A percentile compares a stretch with the other conserved stretches of the same genome.
Evolutionary conservation across 75 land plant genomes (phyloP).

Genomic region (Cunninghamia lanceolata): DNA sequence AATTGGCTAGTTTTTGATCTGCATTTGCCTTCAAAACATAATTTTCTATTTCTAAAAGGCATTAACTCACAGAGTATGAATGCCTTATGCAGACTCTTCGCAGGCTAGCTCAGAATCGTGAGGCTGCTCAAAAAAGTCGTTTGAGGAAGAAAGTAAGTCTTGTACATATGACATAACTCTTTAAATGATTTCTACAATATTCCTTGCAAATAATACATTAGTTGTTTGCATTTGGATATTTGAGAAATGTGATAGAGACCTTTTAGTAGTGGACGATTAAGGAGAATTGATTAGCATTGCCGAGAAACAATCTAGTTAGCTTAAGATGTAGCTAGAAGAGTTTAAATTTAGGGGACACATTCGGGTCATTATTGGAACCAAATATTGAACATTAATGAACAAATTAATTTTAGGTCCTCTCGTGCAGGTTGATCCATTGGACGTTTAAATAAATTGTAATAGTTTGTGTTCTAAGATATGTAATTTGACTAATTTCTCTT

Average conservation of each 20-base stretch:
- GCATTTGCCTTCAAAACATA: neutral
- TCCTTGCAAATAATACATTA: neutral
- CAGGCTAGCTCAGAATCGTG: conserved; percentile 77
- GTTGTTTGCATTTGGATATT: neutral
- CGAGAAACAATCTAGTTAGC: neutral
- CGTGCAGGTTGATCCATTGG: too few relatives aligned
- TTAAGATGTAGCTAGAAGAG: neutral
- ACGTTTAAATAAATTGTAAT: too few relatives aligned
- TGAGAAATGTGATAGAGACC: neutral
- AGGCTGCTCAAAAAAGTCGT: conserved; percentile 75
- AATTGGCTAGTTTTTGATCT: neutral
- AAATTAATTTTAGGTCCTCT: too few relatives aligned
- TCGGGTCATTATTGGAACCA: neutral
- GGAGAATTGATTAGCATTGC: neutral
- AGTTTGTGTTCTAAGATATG: neutral
- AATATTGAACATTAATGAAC: neutral
- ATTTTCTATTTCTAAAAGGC: neutral
- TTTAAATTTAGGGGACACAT: neutral
- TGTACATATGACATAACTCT: neutral
- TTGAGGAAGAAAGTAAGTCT: conserved; percentile 60
- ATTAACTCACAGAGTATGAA: neutral
- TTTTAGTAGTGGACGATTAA: neutral
- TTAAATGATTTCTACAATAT: neutral
- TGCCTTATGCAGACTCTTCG: conserved; percentile 43
- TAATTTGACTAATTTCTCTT: too few relatives aligned